Evolutionary conservation across 768 basidiomycete genomes (phyloP).

Genomic region (Jaapia argillacea): DNA sequence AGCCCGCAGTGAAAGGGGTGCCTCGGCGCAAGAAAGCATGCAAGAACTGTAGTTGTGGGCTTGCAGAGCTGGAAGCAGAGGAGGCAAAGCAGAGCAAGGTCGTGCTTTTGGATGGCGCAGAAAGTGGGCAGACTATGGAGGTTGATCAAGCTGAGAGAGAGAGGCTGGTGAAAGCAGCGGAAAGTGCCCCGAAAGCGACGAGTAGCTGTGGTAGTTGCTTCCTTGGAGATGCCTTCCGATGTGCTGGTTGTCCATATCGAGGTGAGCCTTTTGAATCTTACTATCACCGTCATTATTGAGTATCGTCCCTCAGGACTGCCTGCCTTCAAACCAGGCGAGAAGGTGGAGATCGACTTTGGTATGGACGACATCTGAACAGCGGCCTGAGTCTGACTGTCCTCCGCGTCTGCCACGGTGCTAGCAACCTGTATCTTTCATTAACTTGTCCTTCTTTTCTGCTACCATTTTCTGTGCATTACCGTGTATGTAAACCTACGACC

Average conservation of each 20-base stretch:
- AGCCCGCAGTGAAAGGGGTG: conserved; percentile 40
- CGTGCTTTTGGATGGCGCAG: conserved; percentile 57
- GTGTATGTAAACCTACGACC: no score
- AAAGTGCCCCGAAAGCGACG: conserved; percentile 75
- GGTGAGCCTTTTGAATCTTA: conserved; percentile 53
- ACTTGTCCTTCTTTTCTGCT: no score
- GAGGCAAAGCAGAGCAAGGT: conserved; percentile 54
- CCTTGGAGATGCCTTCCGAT: conserved; percentile 95
- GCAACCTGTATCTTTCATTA: neutral
- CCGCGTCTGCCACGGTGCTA: neutral
- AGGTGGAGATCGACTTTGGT: conserved; percentile 82
- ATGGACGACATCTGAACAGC: conserved; percentile 74
- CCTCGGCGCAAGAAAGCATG: conserved; percentile 85
- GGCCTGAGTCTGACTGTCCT: neutral
- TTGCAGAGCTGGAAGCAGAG: conserved; percentile 87
- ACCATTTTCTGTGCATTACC: no score
- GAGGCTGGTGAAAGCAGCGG: conserved; percentile 54
- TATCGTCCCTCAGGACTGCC: conserved; percentile 64
- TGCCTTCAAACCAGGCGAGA: conserved; percentile 97
- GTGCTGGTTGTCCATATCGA: conserved; percentile 90
- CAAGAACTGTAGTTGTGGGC: conserved; percentile 94
- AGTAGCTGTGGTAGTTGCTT: conserved; percentile 98
- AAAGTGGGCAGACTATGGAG: conserved; percentile 48
- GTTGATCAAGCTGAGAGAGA: conserved; percentile 52
- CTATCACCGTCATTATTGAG: neutral